Percentiles rank a stretch among this genome's conserved stretches.
Conservation (phyloP, 2,329 filamentous ascomycete genomes). For the Periconia macrospinosa region DNA sequence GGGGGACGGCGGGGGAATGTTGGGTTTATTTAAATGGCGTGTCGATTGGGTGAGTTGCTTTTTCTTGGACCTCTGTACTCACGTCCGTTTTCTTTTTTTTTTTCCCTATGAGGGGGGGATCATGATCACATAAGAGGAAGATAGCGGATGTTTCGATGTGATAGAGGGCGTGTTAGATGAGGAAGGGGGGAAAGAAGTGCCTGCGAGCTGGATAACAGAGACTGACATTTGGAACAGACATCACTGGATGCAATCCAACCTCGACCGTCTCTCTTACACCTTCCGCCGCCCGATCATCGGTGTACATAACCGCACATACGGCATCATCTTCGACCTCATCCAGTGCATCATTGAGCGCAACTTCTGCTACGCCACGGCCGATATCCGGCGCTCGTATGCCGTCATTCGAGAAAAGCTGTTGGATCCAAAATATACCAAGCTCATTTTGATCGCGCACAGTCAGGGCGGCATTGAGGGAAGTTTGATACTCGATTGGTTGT, state of each 20-base stretch:
- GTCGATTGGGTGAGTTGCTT: slow-evolving; percentile 56
- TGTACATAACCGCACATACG: slow-evolving; percentile 73
- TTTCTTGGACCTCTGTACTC: too few relatives aligned
- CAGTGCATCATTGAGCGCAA: slow-evolving; percentile 78
- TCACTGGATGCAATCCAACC: slow-evolving; percentile 58
- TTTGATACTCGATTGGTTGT: slow-evolving; percentile 74
- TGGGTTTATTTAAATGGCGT: slow-evolving; percentile 85
- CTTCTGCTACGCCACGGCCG: slow-evolving; percentile 70
- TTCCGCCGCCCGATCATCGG: slow-evolving; percentile 72
- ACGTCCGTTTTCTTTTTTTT: not conserved
- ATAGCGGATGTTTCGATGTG: not conserved
- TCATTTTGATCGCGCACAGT: slow-evolving; percentile 74
- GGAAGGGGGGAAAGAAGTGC: too few relatives aligned
- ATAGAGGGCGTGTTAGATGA: not conserved
- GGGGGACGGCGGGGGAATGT: slow-evolving; percentile 60
- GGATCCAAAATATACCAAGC: slow-evolving; percentile 64
- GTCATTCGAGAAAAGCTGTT: slow-evolving; percentile 66
- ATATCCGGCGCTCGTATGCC: slow-evolving; percentile 61
- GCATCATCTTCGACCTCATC: slow-evolving; percentile 74
- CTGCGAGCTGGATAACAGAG: not conserved
- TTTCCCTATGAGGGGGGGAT: too few relatives aligned
- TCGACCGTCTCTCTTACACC: slow-evolving; percentile 70
- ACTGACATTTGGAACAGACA: slow-evolving; percentile 19
- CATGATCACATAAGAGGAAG: too few relatives aligned
- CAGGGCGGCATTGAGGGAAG: slow-evolving; percentile 77